A percentile compares a stretch with the other conserved stretches of the same genome.
These are phyloP conservation scores for Nicotiana benthamiana DNA, from an alignment of 257 asterid species.

Conservation along the genomic window DNA sequence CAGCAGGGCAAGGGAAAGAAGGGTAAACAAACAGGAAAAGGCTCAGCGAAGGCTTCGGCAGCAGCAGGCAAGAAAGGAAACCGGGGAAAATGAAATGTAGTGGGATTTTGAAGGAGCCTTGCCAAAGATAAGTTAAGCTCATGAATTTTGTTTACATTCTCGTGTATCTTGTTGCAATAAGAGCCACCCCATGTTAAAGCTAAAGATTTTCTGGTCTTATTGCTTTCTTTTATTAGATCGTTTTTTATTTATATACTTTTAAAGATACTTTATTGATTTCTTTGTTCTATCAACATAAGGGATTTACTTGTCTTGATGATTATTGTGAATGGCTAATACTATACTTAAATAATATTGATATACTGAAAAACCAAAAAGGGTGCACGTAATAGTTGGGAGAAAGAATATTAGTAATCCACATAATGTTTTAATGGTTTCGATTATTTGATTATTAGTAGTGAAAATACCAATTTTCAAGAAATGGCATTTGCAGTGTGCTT, in stretches of 20 bases:
- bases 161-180: neutral
- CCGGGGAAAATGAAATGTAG: slow-evolving; percentile 8
- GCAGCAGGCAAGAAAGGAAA: slow-evolving; percentile 20
- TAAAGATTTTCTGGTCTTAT: neutral
- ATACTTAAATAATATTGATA: neutral
- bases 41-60: slow-evolving; percentile 18
- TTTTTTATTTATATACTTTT: neutral
- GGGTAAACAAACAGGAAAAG: slow-evolving; percentile 60
- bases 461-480: neutral
- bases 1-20: slow-evolving; percentile 49
- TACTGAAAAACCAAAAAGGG: neutral
- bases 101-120: neutral
- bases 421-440: neutral
- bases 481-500: neutral
- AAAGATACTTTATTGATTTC: neutral
- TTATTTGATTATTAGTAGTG: neutral
- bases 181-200: no score
- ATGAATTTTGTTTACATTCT: neutral
- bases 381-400: neutral
- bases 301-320: neutral
- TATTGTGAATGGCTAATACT: neutral
- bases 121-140: neutral
- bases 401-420: neutral
- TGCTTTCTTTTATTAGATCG: neutral
- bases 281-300: neutral